Conservation (phyloP, 2,329 filamentous ascomycete genomes). For the Colletotrichum graminicola region DNA sequence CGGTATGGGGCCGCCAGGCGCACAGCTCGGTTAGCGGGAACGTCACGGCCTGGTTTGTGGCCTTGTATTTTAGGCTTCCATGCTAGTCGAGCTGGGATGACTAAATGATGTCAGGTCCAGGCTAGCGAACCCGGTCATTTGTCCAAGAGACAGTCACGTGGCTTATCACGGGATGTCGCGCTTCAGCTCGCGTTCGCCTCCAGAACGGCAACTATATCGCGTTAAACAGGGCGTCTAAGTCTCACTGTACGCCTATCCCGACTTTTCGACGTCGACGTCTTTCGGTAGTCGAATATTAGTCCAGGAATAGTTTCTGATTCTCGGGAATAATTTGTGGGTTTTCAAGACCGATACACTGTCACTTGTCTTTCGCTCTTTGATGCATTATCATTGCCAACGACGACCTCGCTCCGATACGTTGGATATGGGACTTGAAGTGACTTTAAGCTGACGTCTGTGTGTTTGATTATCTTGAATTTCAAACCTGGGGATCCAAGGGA, state of each 20-base stretch:
- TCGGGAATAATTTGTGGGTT: background rate
- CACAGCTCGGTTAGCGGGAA: constrained; percentile 42
- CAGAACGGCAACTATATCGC: constrained; percentile 23
- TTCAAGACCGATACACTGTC: background rate
- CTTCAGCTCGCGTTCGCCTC: constrained; percentile 25
- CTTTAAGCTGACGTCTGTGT: constrained; percentile 10
- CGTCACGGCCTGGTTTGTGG: constrained; percentile 35
- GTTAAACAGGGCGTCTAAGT: background rate
- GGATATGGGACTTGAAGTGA: constrained; percentile 14
- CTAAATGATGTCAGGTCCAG: constrained; percentile 38
- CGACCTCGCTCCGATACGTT: background rate
- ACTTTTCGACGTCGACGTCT: background rate
- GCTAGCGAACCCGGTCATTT: too few species aligned
- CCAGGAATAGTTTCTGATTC: background rate
- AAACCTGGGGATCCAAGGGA: background rate
- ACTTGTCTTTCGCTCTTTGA: background rate
- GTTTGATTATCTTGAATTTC: background rate
- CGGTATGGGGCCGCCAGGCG: constrained; percentile 22
- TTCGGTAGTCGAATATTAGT: too few species aligned
- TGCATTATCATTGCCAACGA: background rate
- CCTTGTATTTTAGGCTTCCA: constrained; percentile 31
- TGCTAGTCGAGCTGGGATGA: constrained; percentile 27
- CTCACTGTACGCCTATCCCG: background rate
- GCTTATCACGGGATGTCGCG: constrained; percentile 36
- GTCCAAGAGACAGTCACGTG: too few species aligned